Conservation (phyloP, 164 flowering plant genomes). For the Stephania japonica region DNA sequence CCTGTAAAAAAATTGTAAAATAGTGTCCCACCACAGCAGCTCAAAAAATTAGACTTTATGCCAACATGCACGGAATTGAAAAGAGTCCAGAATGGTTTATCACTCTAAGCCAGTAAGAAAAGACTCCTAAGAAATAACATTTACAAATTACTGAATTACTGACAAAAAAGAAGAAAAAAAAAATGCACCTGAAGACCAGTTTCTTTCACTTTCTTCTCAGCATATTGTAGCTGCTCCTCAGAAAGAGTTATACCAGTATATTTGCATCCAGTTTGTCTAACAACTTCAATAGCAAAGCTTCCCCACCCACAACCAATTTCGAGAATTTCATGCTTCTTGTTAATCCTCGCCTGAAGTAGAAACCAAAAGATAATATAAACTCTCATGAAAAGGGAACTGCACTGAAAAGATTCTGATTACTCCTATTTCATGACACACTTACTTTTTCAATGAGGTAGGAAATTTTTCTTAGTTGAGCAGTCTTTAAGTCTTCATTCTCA, state of each 20-base stretch:
- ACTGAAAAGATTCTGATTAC: not conserved
- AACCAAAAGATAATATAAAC: not conserved
- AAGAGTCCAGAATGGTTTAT: not conserved
- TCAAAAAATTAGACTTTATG: not conserved
- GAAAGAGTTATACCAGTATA: constrained; percentile 95
- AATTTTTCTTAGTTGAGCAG: constrained; percentile 77
- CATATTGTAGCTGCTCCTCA: constrained; percentile 67
- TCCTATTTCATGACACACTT: constrained; percentile 1
- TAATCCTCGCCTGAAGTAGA: constrained; percentile 51
- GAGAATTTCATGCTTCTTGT: constrained; percentile 59
- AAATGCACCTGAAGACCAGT: constrained; percentile 70
- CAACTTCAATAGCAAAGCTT: constrained; percentile 83
- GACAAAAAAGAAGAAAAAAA: not conserved
- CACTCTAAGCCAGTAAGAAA: not conserved
- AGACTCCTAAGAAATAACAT: not conserved
- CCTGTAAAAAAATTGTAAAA: constrained; percentile 45
- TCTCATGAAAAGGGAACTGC: not conserved
- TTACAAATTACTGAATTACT: not conserved
- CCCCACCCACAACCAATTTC: constrained; percentile 99
- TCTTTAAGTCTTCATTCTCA: constrained; percentile 65
- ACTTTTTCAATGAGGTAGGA: constrained; percentile 78
- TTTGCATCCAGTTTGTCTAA: constrained; percentile 75
- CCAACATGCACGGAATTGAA: not conserved
- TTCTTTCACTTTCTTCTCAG: constrained; percentile 66
- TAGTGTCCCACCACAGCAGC: no score